Evolutionary conservation across 441 rosid species (phyloP), one percentile per base, ranked within the genome.

Genomic region (Populus hybrid): DNA sequence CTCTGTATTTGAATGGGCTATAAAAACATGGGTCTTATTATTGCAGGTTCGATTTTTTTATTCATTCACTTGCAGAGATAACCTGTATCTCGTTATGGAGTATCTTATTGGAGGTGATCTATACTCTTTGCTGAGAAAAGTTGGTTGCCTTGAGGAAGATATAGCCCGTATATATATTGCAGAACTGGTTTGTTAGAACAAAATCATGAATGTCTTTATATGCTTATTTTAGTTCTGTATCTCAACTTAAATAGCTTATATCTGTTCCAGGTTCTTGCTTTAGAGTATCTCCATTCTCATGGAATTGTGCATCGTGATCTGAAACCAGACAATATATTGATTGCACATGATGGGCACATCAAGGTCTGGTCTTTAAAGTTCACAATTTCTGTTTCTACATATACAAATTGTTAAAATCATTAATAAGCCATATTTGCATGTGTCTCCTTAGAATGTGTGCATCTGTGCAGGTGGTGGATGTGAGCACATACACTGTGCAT

Each of bases 31-130:
- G 65, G 73, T 81, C 76, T 81, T 84, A 34, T 77, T 36, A 61
- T 77, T 89, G 86, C 93, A 91, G 98, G 96, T 93, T 80, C 90
- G 94, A 7, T 28, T 28, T 28, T 28, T 28, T 28, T 28, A 28
- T 28, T 28, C 30, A 28, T 28, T 28, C 30, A 28, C 30, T 3
- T 28, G 30, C 30, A 28, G 30, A 28, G 30, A 28, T 28, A 28
- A 28, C 30, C 95, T 93, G 73, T 93, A 93, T 83, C 84, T 93
- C 87, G 98, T 93, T 67, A 93, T 93, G 98, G 98, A 93, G 84
- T 93, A 93, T 84, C 95, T 93, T 77, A 92, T 88, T 81, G 98
- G 97, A 59, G 98, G 98, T 77, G 98, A 93, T 83, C 82, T 93
- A 20, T 93, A 88, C 83, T 92, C 95, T 70, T 81, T 93, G 87